A percentile compares a stretch with the other conserved stretches of the same genome.
Evolutionary conservation across 2,329 filamentous ascomycete species (phyloP).

Genomic region (Diaporthe sp.): DNA sequence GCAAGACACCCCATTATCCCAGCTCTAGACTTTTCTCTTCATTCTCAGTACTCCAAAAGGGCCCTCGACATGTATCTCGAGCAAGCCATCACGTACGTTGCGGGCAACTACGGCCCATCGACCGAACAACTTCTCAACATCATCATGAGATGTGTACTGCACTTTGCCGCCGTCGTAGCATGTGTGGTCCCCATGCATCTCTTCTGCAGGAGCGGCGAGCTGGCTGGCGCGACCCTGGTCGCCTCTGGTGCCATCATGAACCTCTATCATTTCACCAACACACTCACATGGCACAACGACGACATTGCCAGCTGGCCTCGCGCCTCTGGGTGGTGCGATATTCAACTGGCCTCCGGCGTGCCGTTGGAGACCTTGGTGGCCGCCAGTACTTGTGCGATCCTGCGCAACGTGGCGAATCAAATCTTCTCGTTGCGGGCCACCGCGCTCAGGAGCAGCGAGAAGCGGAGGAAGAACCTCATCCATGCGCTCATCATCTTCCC

Average conservation of each 20-base stretch:
- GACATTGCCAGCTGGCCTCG: slow-evolving; percentile 61
- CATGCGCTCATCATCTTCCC: slow-evolving; percentile 67
- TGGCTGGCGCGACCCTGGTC: slow-evolving; percentile 63
- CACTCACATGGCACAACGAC: slow-evolving; percentile 64
- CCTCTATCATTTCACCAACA: slow-evolving; percentile 59
- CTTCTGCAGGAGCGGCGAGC: slow-evolving; percentile 63
- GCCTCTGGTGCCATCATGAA: slow-evolving; percentile 57
- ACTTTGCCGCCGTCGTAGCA: slow-evolving; percentile 54
- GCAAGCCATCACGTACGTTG: slow-evolving; percentile 25
- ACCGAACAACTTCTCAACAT: slow-evolving; percentile 55
- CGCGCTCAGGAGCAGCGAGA: slow-evolving; percentile 53
- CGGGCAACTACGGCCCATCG: slow-evolving; percentile 30
- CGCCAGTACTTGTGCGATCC: slow-evolving; percentile 64
- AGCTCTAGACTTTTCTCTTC: too few species aligned
- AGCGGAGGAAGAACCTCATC: slow-evolving; percentile 51
- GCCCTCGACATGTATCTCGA: slow-evolving; percentile 42
- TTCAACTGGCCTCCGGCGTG: slow-evolving; percentile 52
- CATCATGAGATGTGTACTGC: slow-evolving; percentile 58
- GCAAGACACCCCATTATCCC: not conserved
- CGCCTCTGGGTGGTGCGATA: slow-evolving; percentile 64
- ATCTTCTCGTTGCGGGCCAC: slow-evolving; percentile 56
- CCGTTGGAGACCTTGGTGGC: slow-evolving; percentile 56
- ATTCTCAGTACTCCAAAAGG: slow-evolving; percentile 22
- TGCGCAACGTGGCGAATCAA: slow-evolving; percentile 63
- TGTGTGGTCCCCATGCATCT: slow-evolving; percentile 63